Base-by-base conservation (phyloP, 2,329 filamentous ascomycete genomes). In the Aspergillus viridinutans region DNA sequence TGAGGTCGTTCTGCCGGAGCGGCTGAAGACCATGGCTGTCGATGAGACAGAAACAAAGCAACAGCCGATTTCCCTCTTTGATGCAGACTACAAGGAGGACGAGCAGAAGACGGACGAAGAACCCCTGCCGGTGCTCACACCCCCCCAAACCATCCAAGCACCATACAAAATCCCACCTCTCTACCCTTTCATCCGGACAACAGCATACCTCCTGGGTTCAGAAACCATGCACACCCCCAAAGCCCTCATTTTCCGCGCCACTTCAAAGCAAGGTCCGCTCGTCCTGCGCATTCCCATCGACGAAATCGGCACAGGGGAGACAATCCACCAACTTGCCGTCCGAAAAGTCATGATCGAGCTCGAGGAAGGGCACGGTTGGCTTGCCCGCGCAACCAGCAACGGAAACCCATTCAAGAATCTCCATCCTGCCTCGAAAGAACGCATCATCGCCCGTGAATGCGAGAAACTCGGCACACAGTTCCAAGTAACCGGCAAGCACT, bases 321-420 rank as follows among this genome's bases (percentile, higher is more conserved):
- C 82, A 0, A 82, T 90, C 45, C 88, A 91, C 67, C 85, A 89
- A 63, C 83, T 92, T 0, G 87, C 87, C 0, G 87, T 86, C 0
- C 83, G 84, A 54, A 89, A 87, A 68, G 85, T 85, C 2, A 78
- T 87, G 17, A 77, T 83, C 49, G 89, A 91, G 61, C 80, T 92
- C 0, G 88, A 92, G 70, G 82, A 89, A 67, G 83, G 84, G 0
- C 80, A 86, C 25, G 88, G 88, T 12, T 90, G 88, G 86, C 73
- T 87, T 38, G 73, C 72, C 17, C 78, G 79, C 9, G 83, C 79
- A 57, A 76, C 80, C 17, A 59, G 67, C 0, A 69, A 73, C 2
- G 79, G 79, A 1, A 72, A 74, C 5, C 65, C 74, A 0, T 67
- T 86, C 20, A 80, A 79, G 42, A 72, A 82, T 4, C 72, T 76